phyloP scores from a whole-genome alignment of 1,284 basidiomycete species.

The Apiotrichum akiyoshidainum region DNA sequence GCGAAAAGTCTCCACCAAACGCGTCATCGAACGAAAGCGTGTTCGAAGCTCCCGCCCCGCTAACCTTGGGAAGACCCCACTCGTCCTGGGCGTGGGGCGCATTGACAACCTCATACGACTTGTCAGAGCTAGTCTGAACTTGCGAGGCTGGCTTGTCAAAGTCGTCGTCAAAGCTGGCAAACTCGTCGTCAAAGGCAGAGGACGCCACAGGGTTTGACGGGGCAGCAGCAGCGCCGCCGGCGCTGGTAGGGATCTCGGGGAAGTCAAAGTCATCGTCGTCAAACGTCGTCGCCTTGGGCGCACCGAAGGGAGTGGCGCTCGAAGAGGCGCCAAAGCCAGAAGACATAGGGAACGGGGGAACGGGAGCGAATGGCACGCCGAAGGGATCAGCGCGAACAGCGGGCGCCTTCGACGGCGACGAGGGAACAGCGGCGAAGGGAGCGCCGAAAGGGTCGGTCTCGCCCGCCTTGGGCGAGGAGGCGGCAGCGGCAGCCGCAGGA shows the following conservation, averaged over 20 bases:
- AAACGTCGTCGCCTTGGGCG: constrained; percentile 52
- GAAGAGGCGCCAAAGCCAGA: not conserved
- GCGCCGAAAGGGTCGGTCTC: constrained; percentile 1
- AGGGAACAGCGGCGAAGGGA: not conserved
- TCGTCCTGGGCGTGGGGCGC: constrained; percentile 27
- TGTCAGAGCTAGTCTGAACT: constrained; percentile 23
- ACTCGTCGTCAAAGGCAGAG: constrained; percentile 47
- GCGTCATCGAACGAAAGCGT: constrained; percentile 57
- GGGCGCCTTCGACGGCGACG: not conserved
- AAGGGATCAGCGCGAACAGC: not conserved
- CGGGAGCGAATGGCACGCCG: constrained; percentile 5
- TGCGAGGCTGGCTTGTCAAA: constrained; percentile 35
- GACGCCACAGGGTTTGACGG: not conserved
- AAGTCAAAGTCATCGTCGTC: constrained; percentile 88
- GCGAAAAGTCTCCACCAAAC: constrained; percentile 52
- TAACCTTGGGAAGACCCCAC: constrained; percentile 20
- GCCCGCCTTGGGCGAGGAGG: not conserved
- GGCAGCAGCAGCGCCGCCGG: constrained; percentile 9
- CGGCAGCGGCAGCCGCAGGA: constrained; percentile 4
- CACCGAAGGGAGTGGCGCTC: not conserved
- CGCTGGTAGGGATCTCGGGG: constrained; percentile 55
- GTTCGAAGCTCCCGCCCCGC: constrained; percentile 12
- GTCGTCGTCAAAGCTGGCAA: constrained; percentile 55
- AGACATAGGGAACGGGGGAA: not conserved
- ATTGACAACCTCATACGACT: constrained; percentile 44